Evolutionary conservation across 2,329 filamentous ascomycete species (phyloP).

Genomic region (Annulohypoxylon truncatum): DNA sequence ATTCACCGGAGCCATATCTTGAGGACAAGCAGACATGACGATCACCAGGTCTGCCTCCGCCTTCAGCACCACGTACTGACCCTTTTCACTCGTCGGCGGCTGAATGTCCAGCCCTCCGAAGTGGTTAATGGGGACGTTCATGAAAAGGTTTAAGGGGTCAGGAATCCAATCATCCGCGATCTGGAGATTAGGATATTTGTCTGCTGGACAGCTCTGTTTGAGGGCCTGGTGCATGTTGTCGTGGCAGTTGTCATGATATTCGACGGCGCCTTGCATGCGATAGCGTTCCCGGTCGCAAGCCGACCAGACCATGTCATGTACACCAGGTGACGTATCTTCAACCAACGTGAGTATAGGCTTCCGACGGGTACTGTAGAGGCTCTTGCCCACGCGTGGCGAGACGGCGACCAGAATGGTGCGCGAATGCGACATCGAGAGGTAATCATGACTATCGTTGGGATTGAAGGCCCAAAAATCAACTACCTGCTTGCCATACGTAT

Average conservation of each 20-base stretch:
- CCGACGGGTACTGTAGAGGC: neutral
- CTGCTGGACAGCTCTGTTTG: neutral
- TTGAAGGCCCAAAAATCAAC: neutral
- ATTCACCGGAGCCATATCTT: neutral
- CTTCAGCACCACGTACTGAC: neutral
- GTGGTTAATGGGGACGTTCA: neutral
- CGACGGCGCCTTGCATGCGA: neutral
- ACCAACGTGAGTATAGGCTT: neutral
- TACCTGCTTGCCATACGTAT: neutral
- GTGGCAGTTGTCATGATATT: neutral
- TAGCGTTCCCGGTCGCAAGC: neutral
- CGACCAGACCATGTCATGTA: neutral
- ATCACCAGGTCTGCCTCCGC: neutral
- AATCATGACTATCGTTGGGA: neutral
- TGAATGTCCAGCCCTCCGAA: neutral
- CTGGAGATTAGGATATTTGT: neutral
- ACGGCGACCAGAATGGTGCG: neutral
- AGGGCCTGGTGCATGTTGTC: neutral
- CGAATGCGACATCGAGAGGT: neutral
- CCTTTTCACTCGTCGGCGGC: neutral
- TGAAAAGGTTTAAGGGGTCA: neutral
- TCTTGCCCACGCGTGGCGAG: neutral
- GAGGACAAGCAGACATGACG: neutral
- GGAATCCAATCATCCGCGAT: neutral
- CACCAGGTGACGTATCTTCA: neutral